phyloP scores from a whole-genome alignment of 2,329 filamentous ascomycete species.

The Scytalidium lignicola region DNA sequence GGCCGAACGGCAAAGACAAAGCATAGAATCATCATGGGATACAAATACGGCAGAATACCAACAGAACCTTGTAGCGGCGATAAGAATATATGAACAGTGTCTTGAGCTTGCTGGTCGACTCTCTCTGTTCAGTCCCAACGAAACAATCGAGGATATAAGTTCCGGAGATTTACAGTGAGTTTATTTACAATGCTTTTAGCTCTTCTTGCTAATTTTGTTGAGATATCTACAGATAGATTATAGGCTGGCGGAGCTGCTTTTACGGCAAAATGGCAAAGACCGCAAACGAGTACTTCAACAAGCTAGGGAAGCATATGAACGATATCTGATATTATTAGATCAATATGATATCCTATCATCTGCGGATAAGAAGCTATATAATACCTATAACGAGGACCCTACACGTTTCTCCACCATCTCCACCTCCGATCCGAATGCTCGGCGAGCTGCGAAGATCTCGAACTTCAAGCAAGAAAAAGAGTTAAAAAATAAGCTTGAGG shows the following conservation, averaged over 20 bases:
- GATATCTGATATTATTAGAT: conserved; percentile 71
- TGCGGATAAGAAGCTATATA: conserved; percentile 63
- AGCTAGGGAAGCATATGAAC: conserved; percentile 69
- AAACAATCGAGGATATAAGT: conserved; percentile 78
- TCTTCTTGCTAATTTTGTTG: conserved; percentile 16
- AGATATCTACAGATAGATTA: conserved; percentile 74
- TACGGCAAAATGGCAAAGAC: conserved; percentile 58
- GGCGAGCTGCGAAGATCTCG: conserved; percentile 78
- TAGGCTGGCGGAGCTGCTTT: conserved; percentile 72
- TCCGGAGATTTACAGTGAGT: conserved; percentile 75
- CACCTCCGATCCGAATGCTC: conserved; percentile 57
- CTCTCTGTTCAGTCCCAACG: conserved; percentile 86
- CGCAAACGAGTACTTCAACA: conserved; percentile 58
- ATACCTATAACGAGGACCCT: conserved; percentile 67
- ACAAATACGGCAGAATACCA: conserved; percentile 62
- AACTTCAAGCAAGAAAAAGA: conserved; percentile 82
- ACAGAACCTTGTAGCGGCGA: conserved; percentile 59
- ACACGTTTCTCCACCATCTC: conserved; percentile 68
- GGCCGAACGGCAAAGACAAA: conserved; percentile 49
- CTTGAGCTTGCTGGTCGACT: conserved; percentile 63
- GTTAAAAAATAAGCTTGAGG: conserved; percentile 76
- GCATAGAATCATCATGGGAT: conserved; percentile 59
- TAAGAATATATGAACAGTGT: conserved; percentile 70
- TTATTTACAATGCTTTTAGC: background rate
- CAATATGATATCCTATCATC: conserved; percentile 67